Conservation (phyloP, 2,329 filamentous ascomycete species). For the Aspergillus fumigatiaffinis region DNA sequence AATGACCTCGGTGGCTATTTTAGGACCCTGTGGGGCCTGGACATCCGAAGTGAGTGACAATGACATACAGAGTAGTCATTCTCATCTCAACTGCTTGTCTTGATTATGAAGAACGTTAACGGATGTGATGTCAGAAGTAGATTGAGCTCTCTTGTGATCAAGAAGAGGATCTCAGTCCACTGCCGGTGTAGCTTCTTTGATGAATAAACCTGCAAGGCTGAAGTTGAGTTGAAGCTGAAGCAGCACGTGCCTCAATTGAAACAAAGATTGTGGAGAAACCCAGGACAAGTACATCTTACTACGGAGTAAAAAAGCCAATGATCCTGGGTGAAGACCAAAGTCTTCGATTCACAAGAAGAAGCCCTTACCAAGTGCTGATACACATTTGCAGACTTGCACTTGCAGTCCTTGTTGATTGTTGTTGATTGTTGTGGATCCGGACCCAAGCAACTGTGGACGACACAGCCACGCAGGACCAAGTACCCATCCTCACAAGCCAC, state of each 20-base stretch:
- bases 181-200: neutral
- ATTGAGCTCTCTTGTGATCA: neutral
- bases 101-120: neutral
- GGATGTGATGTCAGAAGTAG: neutral
- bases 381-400: no score
- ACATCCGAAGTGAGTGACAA: neutral
- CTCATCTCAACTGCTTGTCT: neutral
- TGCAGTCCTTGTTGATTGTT: neutral
- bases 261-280: neutral
- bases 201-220: no score
- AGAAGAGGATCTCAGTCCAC: neutral
- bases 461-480: neutral
- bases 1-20: neutral
- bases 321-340: neutral
- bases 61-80: neutral
- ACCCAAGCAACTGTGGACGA: neutral
- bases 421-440: neutral
- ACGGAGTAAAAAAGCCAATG: neutral
- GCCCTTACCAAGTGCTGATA: neutral
- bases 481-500: neutral
- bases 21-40: neutral
- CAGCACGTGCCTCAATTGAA: no score
- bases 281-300: neutral
- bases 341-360: neutral
- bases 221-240: neutral